Conservation (phyloP, 352 stramenopile species). For the Phytophthora fragariae region DNA sequence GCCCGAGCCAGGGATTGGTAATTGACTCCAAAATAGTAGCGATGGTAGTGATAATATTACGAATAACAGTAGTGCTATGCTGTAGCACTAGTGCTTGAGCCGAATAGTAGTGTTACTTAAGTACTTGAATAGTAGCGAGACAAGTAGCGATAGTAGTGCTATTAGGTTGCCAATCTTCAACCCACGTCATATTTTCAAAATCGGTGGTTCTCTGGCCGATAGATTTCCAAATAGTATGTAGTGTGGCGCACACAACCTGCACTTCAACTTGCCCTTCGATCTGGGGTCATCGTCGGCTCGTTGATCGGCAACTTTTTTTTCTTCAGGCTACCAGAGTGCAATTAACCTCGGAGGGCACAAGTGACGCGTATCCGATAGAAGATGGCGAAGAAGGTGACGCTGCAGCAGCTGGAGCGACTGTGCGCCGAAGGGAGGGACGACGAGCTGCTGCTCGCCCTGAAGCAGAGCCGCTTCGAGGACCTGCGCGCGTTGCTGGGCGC, state of each 20-base stretch:
- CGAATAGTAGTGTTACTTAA: no score
- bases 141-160: no score
- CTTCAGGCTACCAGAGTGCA: not conserved
- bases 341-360: conserved; percentile 5
- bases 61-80: no score
- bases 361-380: not conserved
- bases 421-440: not conserved
- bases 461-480: conserved; percentile 19
- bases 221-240: no score
- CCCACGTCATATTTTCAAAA: no score
- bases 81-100: no score
- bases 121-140: no score
- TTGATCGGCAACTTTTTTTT: conserved; percentile 3
- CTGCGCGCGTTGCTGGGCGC: conserved; percentile 14
- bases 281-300: conserved; percentile 24
- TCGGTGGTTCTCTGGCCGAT: no score
- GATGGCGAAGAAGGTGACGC: conserved; percentile 10
- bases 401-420: conserved; percentile 18
- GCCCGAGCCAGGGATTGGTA: no score
- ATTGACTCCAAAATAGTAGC: no score
- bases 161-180: no score
- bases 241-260: conserved; percentile 1
- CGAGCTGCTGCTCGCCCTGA: conserved; percentile 7
- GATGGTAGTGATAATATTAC: no score
- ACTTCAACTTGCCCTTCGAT: conserved; percentile 30